Conservation (phyloP, 768 basidiomycete genomes). For the Podaxis carcinomalis region DNA sequence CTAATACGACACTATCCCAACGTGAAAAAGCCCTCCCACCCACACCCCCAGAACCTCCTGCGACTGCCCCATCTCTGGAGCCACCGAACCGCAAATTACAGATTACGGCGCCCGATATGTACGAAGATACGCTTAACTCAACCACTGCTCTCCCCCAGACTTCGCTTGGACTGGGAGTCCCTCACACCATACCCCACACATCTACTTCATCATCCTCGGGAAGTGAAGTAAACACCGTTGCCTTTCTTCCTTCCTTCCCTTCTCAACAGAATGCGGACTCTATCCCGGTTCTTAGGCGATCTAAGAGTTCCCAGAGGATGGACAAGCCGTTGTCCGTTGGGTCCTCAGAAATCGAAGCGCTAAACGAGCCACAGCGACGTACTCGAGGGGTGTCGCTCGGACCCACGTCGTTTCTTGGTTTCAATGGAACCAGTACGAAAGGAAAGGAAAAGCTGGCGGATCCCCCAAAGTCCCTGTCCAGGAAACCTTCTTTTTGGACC, state of each 20-base stretch:
- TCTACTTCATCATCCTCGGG: conserved; percentile 34
- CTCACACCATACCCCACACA: conserved; percentile 41
- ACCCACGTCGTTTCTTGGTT: conserved; percentile 33
- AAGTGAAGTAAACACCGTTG: conserved; percentile 44
- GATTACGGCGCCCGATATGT: neutral
- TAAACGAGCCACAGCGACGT: conserved; percentile 26
- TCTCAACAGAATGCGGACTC: conserved; percentile 12
- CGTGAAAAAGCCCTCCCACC: conserved; percentile 21
- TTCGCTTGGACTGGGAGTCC: conserved; percentile 53
- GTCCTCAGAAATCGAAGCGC: conserved; percentile 16
- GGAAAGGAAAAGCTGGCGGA: conserved; percentile 34
- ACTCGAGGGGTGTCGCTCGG: conserved; percentile 57
- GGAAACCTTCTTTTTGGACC: conserved; percentile 67
- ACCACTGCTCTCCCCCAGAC: conserved; percentile 50
- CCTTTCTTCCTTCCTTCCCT: conserved; percentile 32
- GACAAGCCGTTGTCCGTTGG: conserved; percentile 2
- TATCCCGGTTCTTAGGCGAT: conserved; percentile 35
- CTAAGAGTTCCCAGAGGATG: conserved; percentile 47
- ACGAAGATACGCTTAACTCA: conserved; percentile 9
- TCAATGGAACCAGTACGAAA: conserved; percentile 34
- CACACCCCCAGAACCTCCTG: conserved; percentile 12
- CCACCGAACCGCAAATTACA: neutral
- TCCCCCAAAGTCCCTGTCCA: conserved; percentile 38
- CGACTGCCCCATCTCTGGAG: neutral
- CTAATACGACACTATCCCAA: neutral